Evolutionary conservation across 345 rosid genomes (phyloP), one percentile per base, ranked within the genome.

Genomic region (Populus davidiana): DNA sequence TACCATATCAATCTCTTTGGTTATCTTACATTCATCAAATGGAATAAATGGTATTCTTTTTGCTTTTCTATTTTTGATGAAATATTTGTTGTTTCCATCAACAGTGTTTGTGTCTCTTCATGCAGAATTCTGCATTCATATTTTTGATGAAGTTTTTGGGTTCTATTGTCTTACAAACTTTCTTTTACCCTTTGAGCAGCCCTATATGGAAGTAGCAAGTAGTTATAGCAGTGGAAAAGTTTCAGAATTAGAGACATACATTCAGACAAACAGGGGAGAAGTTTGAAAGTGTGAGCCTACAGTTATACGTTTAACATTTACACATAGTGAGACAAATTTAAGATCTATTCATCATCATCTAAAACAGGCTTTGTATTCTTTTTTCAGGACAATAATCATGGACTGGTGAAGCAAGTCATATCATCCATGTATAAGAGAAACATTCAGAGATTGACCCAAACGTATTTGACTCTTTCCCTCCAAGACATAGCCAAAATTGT

Each of bases 361-460:
- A 49, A 85, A 41, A 70, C 64, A 72, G 43, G 50, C 29, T 86
- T 50, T 77, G 25, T 25, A 25, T 25, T 25, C 25, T 25, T 25
- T 25, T 25, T 25, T 25, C 25, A 25, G 25, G 25, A 25, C 25
- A 25, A 25, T 25, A 25, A 25, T 25, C 25, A 0, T 25, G 25
- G 25, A 25, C 25, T 25, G 25, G 25, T 25, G 25, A 25, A 25
- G 25, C 25, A 25, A 25, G 25, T 25, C 25, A 25, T 25, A 25
- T 25, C 25, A 25, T 25, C 25, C 25, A 25, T 25, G 25, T 25
- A 25, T 25, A 25, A 25, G 25, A 25, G 25, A 25, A 25, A 25
- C 86, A 96, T 96, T 80, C 97, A 92, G 89, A 89, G 95, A 81
- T 80, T 96, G 87, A 96, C 98, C 33, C 99, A 91, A 79, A 93